Base-by-base conservation (phyloP, 257 asterid species). In the Lycium barbarum region DNA sequence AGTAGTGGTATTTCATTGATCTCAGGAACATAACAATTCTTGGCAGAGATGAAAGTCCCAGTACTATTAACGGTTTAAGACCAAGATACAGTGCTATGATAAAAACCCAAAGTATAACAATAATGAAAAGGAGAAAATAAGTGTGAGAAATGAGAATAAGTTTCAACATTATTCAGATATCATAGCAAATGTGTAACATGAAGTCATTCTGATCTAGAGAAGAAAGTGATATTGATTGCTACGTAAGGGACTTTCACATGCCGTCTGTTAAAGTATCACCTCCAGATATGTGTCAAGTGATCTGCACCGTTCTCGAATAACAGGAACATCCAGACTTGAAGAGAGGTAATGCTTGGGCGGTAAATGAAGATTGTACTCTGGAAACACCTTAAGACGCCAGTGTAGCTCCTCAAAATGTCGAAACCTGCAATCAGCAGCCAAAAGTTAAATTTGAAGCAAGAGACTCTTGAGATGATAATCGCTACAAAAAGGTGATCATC, bases 311-410 rank as follows among this genome's bases (percentile, higher is more conserved):
- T 96, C 95, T 88, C 88, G 97, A 89, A 96, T 92, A 89, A 90
- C 91, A 43, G 79, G 86, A 57, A 93, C 85, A 86, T 93, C 98
- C 55, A 95, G 90, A 85, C 98, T 97, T 81, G 97, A 93, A 66
- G 98, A 95, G 62, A 95, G 93, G 89, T 95, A 96, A 90, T 96
- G 95, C 93, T 96, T 96, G 53, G 99, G 99, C 47, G 99, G 99
- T 93, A 95, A 90, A 90, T 93, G 98, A 85, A 96, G 98, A 91
- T 91, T 90, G 89, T 96, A 96, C 86, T 93, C 98, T 0, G 92
- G 91, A 85, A 93, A 95, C 89, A 90, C 98, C 89, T 96, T 96
- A 82, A 96, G 99, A 84, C 93, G 97, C 92, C 96, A 90, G 88
- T 95, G 98, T 87, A 96, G 91, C 92, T 96, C 99, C 94, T 88